Evolutionary conservation across 805 yeast species (phyloP), one percentile per base, ranked within the genome.

Genomic region (Blastobotrys attinorum): DNA sequence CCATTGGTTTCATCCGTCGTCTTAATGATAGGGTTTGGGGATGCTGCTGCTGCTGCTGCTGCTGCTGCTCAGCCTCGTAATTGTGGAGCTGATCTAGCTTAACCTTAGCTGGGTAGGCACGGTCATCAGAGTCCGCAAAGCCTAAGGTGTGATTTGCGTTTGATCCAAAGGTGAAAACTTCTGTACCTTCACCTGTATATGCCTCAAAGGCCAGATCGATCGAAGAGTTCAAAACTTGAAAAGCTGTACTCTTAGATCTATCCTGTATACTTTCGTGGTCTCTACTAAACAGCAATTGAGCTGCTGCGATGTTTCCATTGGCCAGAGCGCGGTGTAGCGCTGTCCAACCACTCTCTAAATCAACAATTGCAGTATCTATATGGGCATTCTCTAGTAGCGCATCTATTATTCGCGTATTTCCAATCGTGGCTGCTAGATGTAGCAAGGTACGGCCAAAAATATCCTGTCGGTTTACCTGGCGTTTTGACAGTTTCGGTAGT

Each of bases 261-360:
- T 88, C 97, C 52, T 79, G 80, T 22, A 74, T 64, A 32, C 71
- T 70, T 1, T 62, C 55, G 21, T 54, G 62, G 22, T 58, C 58
- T 16, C 57, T 50, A 22, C 59, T 58, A 7, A 76, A 43, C 7
- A 78, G 50, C 5, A 62, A 60, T 42, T 69, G 71, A 7, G 81
- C 78, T 17, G 17, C 22, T 6, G 39, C 32, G 55, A 81, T 62
- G 43, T 81, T 69, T 27, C 78, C 83, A 48, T 73, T 64, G 50
- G 68, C 75, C 11, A 83, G 64, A 3, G 87, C 76, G 47, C 78
- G 74, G 60, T 89, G 96, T 22, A 89, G 66, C 21, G 86, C 76
- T 35, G 84, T 83, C 82, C 94, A 88, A 1, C 86, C 83, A 56
- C 76, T 85, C 60, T 88, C 96, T 42, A 66, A 66, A 59, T 89